Conservation (phyloP, 495 filamentous ascomycete species). For the Pyrenula massariospora region DNA sequence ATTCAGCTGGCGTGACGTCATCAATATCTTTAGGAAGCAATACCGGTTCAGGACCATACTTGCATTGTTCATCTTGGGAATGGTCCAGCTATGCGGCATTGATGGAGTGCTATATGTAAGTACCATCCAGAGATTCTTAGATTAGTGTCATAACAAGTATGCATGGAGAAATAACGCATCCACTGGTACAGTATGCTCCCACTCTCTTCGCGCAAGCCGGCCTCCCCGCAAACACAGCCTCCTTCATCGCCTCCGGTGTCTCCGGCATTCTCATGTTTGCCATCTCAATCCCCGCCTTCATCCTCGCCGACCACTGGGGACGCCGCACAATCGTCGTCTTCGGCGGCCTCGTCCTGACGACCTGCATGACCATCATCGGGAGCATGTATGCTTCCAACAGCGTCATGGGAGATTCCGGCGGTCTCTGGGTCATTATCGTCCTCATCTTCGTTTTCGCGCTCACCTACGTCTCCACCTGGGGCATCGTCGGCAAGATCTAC, state of each 20-base stretch:
- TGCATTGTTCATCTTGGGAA: constrained; percentile 30
- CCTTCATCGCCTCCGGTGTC: constrained; percentile 42
- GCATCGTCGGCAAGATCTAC: constrained; percentile 26
- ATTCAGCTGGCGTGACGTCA: too few species aligned
- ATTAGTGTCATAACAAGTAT: too few species aligned
- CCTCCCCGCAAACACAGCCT: constrained; percentile 30
- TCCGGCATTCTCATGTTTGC: constrained; percentile 37
- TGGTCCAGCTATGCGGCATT: constrained; percentile 36
- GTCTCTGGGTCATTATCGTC: constrained; percentile 44
- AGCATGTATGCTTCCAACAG: constrained; percentile 34
- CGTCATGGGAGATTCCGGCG: constrained; percentile 31
- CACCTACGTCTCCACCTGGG: constrained; percentile 22
- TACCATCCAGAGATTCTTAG: too few species aligned
- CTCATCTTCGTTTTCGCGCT: too few species aligned
- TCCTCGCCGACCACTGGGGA: constrained; percentile 49
- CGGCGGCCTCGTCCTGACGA: constrained; percentile 40
- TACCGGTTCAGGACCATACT: constrained; percentile 25
- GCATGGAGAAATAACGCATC: too few species aligned
- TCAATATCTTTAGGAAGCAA: constrained; percentile 29
- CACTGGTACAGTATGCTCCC: constrained; percentile 42
- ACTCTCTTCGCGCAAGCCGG: constrained; percentile 41
- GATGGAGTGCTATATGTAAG: constrained; percentile 42
- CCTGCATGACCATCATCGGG: constrained; percentile 37
- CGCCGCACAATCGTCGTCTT: constrained; percentile 40
- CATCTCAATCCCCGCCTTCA: constrained; percentile 35